Base-by-base conservation (phyloP, 495 filamentous ascomycete species). In the Penicillium coprophilum region DNA sequence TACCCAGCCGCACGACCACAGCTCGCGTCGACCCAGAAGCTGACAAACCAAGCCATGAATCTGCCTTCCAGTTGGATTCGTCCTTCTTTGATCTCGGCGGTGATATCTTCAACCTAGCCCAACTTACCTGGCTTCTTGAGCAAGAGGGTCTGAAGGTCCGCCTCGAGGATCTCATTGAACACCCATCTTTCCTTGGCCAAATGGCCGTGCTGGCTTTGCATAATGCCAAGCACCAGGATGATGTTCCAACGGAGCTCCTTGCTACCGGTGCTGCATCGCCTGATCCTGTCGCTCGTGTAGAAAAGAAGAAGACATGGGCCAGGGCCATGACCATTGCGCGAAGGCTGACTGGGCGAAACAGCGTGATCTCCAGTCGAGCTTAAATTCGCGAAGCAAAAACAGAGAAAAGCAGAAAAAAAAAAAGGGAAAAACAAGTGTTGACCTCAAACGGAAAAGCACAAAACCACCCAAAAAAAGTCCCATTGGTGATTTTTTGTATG, bases 11-110 rank as follows among this genome's bases (percentile, higher is more conserved):
- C 15, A 58, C 63, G 19, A 50, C 54, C 0, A 56, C 34, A 7
- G 32, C 36, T 1, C 21, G 49, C 1, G 17, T 47, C 9, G 54
- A 32, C 34, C 5, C 44, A 1, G 63, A 66, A 2, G 11, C 45
- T 30, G 46, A 62, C 19, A 59, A 59, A 12, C 46, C 41, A 9
- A 40, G 27, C 17, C 53, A 55, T 21, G 67, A 53, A 39, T 57
- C 56, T 8, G 38, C 56, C 9, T 82, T 64, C 71, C 74, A 77
- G 39, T 69, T 78, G 28, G 71, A 77, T 27, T 77, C 77, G 0
- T 77, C 76, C 0, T 82, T 83, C 68, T 83, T 81, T 60, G 70
- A 77, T 3, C 71, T 80, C 1, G 80, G 80, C 11, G 80, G 80
- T 13, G 80, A 83, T 54, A 70, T 82, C 38, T 74, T 81, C 64